Percentiles rank a stretch among this genome's conserved stretches.
phyloP scores from a whole-genome alignment of 352 stramenopile genomes.

The Poterioochromonas sp. region DNA sequence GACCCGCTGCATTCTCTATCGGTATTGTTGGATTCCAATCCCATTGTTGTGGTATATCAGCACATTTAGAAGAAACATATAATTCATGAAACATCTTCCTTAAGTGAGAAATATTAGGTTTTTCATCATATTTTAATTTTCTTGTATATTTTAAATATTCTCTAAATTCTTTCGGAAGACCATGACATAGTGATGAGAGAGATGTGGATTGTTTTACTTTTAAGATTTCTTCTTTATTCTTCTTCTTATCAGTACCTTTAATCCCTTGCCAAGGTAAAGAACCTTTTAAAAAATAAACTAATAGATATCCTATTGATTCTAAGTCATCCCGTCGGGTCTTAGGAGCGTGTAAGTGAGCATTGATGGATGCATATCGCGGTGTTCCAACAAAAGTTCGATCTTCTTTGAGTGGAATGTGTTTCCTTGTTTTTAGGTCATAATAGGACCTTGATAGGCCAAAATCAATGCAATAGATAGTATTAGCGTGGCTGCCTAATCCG shows the following conservation, averaged over 20 bases:
- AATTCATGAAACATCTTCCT: slow-evolving; percentile 70
- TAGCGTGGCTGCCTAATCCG: slow-evolving; percentile 56
- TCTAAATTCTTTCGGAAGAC: slow-evolving; percentile 63
- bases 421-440: slow-evolving; percentile 74
- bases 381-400: slow-evolving; percentile 82
- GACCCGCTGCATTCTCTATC: no score
- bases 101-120: slow-evolving; percentile 83
- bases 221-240: slow-evolving; percentile 97
- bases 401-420: slow-evolving; percentile 83
- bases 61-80: slow-evolving; percentile 51
- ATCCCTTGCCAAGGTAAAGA: slow-evolving; percentile 94
- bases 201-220: slow-evolving; percentile 94
- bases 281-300: slow-evolving; percentile 85
- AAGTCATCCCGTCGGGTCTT: slow-evolving; percentile 93
- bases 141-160: slow-evolving; percentile 78
- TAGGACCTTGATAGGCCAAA: slow-evolving; percentile 85
- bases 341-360: slow-evolving; percentile 95
- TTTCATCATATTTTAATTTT: slow-evolving; percentile 81
- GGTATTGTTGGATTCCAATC: no score
- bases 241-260: slow-evolving; percentile 62
- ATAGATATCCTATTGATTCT: slow-evolving; percentile 89
- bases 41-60: not conserved
- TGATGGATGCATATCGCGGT: slow-evolving; percentile 93
- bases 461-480: slow-evolving; percentile 80
- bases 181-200: slow-evolving; percentile 77